Conservation (phyloP, 139 green algal genomes). For the Tetradesmus lagerheimii region DNA sequence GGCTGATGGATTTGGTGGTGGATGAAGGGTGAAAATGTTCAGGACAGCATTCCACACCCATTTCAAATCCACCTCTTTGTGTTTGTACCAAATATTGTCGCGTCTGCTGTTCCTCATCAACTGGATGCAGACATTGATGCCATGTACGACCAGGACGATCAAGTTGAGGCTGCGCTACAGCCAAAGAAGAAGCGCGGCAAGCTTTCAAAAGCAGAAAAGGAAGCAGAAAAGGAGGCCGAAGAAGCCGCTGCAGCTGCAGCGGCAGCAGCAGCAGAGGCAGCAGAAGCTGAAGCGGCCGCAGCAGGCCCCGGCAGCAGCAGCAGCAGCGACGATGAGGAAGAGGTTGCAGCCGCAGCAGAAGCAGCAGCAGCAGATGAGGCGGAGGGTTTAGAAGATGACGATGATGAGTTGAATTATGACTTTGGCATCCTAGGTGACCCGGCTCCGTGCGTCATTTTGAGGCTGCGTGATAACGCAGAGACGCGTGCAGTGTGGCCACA, state of each 20-base stretch:
- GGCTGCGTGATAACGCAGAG: conserved; percentile 52
- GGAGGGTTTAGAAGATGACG: not conserved
- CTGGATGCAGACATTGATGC: conserved; percentile 3
- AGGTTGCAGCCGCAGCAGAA: not conserved
- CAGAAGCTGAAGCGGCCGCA: not conserved
- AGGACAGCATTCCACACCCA: too few species aligned
- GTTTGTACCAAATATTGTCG: too few species aligned
- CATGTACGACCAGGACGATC: not conserved
- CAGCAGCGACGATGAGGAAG: not conserved
- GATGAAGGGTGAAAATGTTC: too few species aligned
- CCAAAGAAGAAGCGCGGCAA: conserved; percentile 2
- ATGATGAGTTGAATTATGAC: not conserved
- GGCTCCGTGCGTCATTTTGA: conserved; percentile 60
- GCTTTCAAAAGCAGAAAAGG: not conserved
- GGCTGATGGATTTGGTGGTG: too few species aligned
- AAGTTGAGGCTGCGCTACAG: not conserved
- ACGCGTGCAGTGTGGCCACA: conserved; percentile 60
- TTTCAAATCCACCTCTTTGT: too few species aligned
- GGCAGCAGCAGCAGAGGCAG: not conserved
- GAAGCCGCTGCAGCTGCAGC: not conserved
- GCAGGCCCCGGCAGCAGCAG: not conserved
- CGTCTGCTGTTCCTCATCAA: too few species aligned
- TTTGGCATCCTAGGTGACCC: conserved; percentile 38
- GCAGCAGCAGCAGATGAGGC: not conserved
- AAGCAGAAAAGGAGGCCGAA: not conserved